Base-by-base conservation (phyloP, 148 eudicot species). In the Rheum nobile region DNA sequence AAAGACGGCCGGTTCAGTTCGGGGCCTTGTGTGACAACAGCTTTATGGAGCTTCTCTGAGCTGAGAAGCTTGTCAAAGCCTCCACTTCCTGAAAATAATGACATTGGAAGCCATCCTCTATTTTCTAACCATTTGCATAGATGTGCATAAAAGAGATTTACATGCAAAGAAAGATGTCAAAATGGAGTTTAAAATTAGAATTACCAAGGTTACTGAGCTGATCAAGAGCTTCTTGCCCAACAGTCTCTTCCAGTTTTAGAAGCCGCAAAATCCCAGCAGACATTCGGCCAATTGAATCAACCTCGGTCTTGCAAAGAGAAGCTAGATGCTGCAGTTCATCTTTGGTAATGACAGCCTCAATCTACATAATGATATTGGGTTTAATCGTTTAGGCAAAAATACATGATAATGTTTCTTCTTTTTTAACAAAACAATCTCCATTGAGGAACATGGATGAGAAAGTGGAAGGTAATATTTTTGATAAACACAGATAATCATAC, bases 171-270 rank as follows among this genome's bases (percentile, higher is more conserved):
- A 57, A 57, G 16, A 57, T 57, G 55, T 5, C 24, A 21, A 54
- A 65, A 34, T 32, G 22, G 22, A 65, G n/a, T n/a, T n/a, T n/a
- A 13, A 5, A 71, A 4, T 65, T 57, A 43, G 72, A 57, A 65
- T 65, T 88, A 94, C 98, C 98, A n/a, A 94, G 92, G 78, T 90
- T 91, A 82, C 85, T 88, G 32, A 94, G 88, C 81, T 92, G 94
- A 77, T 81, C 75, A 72, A 95, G 87, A 76, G 97, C 90, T 77
- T 88, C 91, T 71, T 90, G 86, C 48, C 97, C 99, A 79, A 92
- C 59, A 8, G 91, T 83, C 44, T 86, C 88, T 75, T 94, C 98
- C 44, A 95, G 82, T 76, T 90, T 92, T 75, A 95, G 85, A 77
- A 95, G 80, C 77, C 94, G 89, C 76, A 95, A 80, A 67, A 92